Base-by-base conservation (phyloP, 108 stramenopile species). In the Conticribra weissflogii region DNA sequence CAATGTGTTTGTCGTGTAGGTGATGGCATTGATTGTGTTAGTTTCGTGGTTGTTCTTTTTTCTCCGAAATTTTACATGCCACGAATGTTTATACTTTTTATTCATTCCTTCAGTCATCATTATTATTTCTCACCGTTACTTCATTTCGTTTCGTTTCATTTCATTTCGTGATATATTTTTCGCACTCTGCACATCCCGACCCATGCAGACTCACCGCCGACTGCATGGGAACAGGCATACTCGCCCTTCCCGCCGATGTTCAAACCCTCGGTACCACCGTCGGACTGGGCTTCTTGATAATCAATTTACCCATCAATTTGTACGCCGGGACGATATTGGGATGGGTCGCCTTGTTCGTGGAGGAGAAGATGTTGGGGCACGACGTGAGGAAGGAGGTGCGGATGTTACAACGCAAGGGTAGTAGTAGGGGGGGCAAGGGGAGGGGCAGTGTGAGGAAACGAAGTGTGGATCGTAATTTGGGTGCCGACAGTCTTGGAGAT, bases 221-320 rank as follows among this genome's bases (percentile, higher is more conserved):
- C 44, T 91, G 90, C 57, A 61, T 91, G 76, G 90, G 90, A 23
- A 91, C 90, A n/a, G 90, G 90, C 0, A 60, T 91, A 21, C 47
- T 91, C 44, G 87, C 90, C 9, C 61, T 91, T 28, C 90, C 90
- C 3, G 59, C 63, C 17, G 72, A 81, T 51, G 57, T 91, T 0
- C 46, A 64, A 32, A 75, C 76, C 1, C 73, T 91, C 56, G 84
- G 85, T 5, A 29, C 44, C 21, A 68, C 46, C n/a, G 64, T 81
- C 22, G 90, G 90, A 4, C 53, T 88, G 33, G 60, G 31, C 12
- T 91, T 91, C 60, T 64, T 91, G 17, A 41, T 91, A 23, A 41
- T 86, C 7, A 76, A 85, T 54, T 31, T 86, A 17, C 85, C 85
- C 1, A 84, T 90, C 30, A 87, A 87, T 70, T 78, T 68, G 30